Evolutionary conservation across 1,139 yeast genomes (phyloP).

Genomic region (Scheffersomyces parashehatae): DNA sequence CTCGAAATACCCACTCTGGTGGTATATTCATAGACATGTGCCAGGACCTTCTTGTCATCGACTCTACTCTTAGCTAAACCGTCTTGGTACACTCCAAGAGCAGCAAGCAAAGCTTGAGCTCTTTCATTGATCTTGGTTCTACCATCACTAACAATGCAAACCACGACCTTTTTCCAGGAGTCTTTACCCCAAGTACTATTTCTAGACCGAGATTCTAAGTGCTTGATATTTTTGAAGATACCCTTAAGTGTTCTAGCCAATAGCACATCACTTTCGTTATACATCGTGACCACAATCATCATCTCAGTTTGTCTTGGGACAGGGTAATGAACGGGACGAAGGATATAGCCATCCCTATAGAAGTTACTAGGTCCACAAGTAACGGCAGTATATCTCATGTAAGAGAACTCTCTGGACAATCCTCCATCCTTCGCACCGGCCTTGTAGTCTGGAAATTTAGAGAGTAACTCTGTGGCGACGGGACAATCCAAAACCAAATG

Average conservation of each 20-base stretch:
- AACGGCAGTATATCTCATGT: slow-evolving; percentile 52
- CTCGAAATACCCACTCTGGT: slow-evolving; percentile 50
- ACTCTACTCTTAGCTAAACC: slow-evolving; percentile 51
- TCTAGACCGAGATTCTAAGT: slow-evolving; percentile 44
- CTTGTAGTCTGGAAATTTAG: slow-evolving; percentile 45
- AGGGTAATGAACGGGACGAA: slow-evolving; percentile 49
- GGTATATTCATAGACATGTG: slow-evolving; percentile 50
- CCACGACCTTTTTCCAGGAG: slow-evolving; percentile 52
- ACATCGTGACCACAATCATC: slow-evolving; percentile 51
- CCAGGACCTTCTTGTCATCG: slow-evolving; percentile 48
- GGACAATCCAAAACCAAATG: slow-evolving; percentile 54
- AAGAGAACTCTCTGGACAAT: slow-evolving; percentile 46
- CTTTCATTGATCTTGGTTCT: slow-evolving; percentile 50
- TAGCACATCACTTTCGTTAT: slow-evolving; percentile 49
- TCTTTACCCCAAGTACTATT: slow-evolving; percentile 50
- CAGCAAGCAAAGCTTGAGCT: slow-evolving; percentile 50
- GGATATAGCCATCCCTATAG: slow-evolving; percentile 44
- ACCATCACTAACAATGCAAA: slow-evolving; percentile 50
- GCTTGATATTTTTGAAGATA: slow-evolving; percentile 48
- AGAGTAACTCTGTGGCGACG: slow-evolving; percentile 46
- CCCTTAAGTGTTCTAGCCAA: slow-evolving; percentile 51
- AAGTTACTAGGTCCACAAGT: slow-evolving; percentile 54
- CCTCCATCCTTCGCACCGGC: slow-evolving; percentile 40
- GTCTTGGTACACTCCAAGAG: slow-evolving; percentile 50
- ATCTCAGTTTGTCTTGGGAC: slow-evolving; percentile 47